Evolutionary conservation across 176 grass and related monocot species (phyloP), one percentile per base, ranked within the genome.

Genomic region (Elymus sibiricus): DNA sequence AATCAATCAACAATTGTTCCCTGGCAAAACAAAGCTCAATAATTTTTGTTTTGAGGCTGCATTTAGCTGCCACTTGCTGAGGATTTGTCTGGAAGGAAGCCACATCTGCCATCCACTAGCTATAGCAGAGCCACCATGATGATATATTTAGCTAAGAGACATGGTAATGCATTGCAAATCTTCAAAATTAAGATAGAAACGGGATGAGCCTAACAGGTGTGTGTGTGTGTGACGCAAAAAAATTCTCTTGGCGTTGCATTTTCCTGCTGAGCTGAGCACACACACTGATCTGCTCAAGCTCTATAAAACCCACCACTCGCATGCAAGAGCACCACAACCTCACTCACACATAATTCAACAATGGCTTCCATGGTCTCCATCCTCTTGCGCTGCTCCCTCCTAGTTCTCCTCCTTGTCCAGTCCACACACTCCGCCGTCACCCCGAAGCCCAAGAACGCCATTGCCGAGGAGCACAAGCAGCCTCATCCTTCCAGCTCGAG

Each of bases 311-410:
- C 34, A 42, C 81, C 14, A 22, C 24, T 25, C 15, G 17, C 74
- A 29, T 29, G 29, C 29, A 29, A 29, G 1, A 1, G 2, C n/a
- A 29, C 29, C 29, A 29, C 29, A 29, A 29, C 29, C 29, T 29
- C 29, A 29, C 29, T 29, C 29, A 29, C 29, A 29, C 29, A 29
- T 2, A 29, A 29, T 29, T 29, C 29, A 29, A 29, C 29, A 62
- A 88, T 88, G 87, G 81, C 55, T 82, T 63, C 74, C 53, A 24
- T 7, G 28, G 7, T n/a, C 64, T 40, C 87, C 29, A 71, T 42
- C n/a, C 28, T 39, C 64, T 63, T 49, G 60, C 25, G 3, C 22
- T 42, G 11, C 38, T 37, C 74, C 15, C 26, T 43, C 0, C 24
- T 72, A 55, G 29, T 29, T 29, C 29, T 29, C 29, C 29, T 29